A percentile compares a stretch with the other conserved stretches of the same genome.
Evolutionary conservation across 495 filamentous ascomycete species (phyloP).

Genomic region (Penicillium paradoxum): DNA sequence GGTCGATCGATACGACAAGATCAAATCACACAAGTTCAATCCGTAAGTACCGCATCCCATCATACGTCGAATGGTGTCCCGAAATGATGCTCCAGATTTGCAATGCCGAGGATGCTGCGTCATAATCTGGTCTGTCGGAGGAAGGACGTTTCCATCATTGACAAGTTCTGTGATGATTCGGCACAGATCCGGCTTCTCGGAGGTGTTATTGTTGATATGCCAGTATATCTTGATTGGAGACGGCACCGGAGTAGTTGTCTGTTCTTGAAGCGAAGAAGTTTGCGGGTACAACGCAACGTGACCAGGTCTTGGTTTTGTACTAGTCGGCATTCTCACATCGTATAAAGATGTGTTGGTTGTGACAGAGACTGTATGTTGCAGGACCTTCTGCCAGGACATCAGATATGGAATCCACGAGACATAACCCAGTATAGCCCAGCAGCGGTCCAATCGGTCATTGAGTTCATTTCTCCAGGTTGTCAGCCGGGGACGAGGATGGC

Average conservation of each 20-base stretch:
- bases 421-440: background rate
- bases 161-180: background rate
- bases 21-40: background rate
- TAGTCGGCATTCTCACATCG: background rate
- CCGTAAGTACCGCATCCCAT: background rate
- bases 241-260: background rate
- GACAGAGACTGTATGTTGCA: background rate
- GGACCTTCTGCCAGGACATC: background rate
- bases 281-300: background rate
- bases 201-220: background rate
- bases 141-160: background rate
- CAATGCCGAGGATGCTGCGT: background rate
- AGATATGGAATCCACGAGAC: background rate
- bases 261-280: background rate
- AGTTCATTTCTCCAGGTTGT: background rate
- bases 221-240: background rate
- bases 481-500: background rate
- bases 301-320: background rate
- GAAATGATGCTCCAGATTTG: background rate
- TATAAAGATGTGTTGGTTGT: background rate
- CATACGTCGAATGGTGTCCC: background rate
- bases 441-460: background rate
- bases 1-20: background rate
- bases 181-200: background rate
- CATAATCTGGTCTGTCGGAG: background rate